Evolutionary conservation across 768 basidiomycete genomes (phyloP).

Genomic region (Termitomyces bulborhizus): DNA sequence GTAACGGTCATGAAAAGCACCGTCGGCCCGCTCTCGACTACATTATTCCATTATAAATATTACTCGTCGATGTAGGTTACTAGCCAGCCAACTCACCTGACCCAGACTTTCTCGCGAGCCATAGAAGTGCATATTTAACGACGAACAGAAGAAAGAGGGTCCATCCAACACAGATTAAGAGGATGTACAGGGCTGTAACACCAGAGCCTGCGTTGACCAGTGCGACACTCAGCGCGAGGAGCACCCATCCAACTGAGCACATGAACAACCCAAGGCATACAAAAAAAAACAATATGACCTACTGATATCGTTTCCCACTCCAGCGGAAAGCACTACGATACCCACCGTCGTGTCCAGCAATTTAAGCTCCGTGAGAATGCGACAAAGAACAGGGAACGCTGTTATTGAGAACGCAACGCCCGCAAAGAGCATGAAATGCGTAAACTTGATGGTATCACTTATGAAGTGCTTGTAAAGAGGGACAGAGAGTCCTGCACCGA

Average conservation of each 20-base stretch:
- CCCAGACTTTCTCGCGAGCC: conserved; percentile 74
- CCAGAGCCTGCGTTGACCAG: conserved; percentile 86
- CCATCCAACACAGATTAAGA: conserved; percentile 79
- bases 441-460: conserved; percentile 60
- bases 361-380: conserved; percentile 88
- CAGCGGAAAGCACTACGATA: conserved; percentile 87
- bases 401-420: conserved; percentile 90
- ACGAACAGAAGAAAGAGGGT: conserved; percentile 69
- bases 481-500: conserved; percentile 61
- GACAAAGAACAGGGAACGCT: conserved; percentile 79
- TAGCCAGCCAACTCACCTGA: conserved; percentile 39
- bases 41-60: neutral
- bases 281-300: conserved; percentile 13
- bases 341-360: conserved; percentile 89
- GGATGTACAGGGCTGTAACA: conserved; percentile 77
- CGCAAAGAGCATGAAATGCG: conserved; percentile 91
- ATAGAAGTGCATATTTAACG: conserved; percentile 52
- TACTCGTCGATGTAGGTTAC: neutral
- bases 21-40: conserved; percentile 72
- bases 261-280: neutral
- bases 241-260: conserved; percentile 62
- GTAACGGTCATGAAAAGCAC: conserved; percentile 86
- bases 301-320: conserved; percentile 82
- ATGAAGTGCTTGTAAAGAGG: conserved; percentile 76
- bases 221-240: conserved; percentile 87